Conservation (phyloP, 495 filamentous ascomycete species). For the Rhizodiscina lignyota region DNA sequence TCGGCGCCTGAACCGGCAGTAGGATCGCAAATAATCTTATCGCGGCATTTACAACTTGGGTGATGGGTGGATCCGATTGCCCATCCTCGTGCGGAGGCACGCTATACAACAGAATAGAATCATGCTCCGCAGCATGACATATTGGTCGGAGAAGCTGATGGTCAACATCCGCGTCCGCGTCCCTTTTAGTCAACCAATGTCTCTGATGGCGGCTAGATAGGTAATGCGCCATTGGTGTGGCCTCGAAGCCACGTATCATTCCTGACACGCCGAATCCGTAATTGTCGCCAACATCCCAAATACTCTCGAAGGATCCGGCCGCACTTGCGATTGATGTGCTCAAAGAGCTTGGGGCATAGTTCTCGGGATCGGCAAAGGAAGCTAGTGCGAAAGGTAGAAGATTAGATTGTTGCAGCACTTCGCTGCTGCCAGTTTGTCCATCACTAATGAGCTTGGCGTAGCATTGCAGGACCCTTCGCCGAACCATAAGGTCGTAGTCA, state of each 20-base stretch:
- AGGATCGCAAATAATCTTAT: conserved; percentile 84
- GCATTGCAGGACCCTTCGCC: conserved; percentile 82
- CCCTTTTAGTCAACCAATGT: conserved; percentile 45
- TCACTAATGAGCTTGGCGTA: conserved; percentile 81
- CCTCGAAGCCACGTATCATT: conserved; percentile 59
- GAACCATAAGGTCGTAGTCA: conserved; percentile 85
- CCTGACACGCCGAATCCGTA: conserved; percentile 86
- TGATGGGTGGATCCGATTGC: conserved; percentile 68
- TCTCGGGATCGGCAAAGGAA: conserved; percentile 86
- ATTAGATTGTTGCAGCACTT: conserved; percentile 79
- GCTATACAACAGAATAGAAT: conserved; percentile 69
- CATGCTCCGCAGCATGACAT: conserved; percentile 72
- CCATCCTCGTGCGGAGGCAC: conserved; percentile 22
- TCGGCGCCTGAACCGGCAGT: conserved; percentile 69
- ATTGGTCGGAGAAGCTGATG: conserved; percentile 56
- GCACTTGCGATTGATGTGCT: conserved; percentile 87
- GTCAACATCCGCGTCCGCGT: conserved; percentile 54
- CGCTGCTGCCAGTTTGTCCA: conserved; percentile 62
- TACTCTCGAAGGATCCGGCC: conserved; percentile 73
- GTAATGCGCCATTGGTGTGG: conserved; percentile 46
- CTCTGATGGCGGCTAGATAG: too few relatives aligned
- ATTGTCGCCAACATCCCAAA: conserved; percentile 94
- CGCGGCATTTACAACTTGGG: conserved; percentile 84
- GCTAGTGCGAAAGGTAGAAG: conserved; percentile 83
- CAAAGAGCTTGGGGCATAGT: conserved; percentile 63